Base-by-base conservation (phyloP, 2,329 filamentous ascomycete genomes). In the Fusarium sp. region DNA sequence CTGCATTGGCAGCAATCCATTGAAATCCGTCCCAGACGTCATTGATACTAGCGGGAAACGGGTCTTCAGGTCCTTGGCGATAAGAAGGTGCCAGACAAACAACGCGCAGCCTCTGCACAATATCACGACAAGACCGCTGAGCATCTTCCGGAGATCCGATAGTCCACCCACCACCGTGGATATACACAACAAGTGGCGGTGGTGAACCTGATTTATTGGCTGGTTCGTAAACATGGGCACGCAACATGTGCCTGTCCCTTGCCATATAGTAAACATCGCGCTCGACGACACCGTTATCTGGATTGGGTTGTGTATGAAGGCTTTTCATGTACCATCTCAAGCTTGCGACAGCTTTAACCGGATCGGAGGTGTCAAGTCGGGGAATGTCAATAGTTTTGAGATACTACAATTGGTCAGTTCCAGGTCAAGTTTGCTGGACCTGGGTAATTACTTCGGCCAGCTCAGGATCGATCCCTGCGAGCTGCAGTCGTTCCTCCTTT, bases 241-340 rank as follows among this genome's bases (percentile, higher is more conserved):
- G 59, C 7, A 61, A 33, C 5, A n/a, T 12, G 18, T 41, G 20
- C 1, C 41, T 20, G 5, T 61, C 33, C 11, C 35, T 26, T 5
- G 41, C 35, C 20, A 4, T n/a, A 17, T 61, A 61, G 15, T 41
- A 11, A 5, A 60, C 14, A 23, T 61, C 54, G 12, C 53, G 59
- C 17, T 61, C 53, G 9, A 11, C 0, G 5, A 61, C 27, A n/a
- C 12, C 54, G 6, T 23, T 30, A 4, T 48, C 35, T 5, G 7
- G 35, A 10, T 40, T 26, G 0, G 32, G 20, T 7, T n/a, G 46
- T 13, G 41, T 32, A 3, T 61, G 35, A 7, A 48, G 8, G 14
- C 42, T 60, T 13, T 48, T 15, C 53, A 61, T 61, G 5, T 61
- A 60, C 54, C 59, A 60, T 60, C 59, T 61, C 20, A 61, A 30